These are phyloP conservation scores for Exutisphaerella laricina DNA, from an alignment of 2,329 filamentous ascomycete species.

Conservation along the genomic window DNA sequence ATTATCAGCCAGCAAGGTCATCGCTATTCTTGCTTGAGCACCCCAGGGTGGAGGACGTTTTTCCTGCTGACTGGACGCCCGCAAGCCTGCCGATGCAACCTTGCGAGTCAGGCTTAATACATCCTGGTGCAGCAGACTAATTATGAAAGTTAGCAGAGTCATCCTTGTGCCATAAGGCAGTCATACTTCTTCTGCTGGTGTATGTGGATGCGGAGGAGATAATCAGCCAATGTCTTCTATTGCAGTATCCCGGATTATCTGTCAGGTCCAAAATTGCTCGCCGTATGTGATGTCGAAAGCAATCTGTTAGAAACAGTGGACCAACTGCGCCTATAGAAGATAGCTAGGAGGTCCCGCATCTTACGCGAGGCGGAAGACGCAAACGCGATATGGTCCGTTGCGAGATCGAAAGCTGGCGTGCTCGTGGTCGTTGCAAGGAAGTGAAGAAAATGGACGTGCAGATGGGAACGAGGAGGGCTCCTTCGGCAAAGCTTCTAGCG, in stretches of 20 bases:
- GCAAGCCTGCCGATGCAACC: not conserved
- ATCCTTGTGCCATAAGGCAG: slow-evolving; percentile 5
- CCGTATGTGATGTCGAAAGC: slow-evolving; percentile 6
- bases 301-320: slow-evolving; percentile 12
- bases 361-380: not conserved
- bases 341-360: slow-evolving; percentile 11
- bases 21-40: slow-evolving; percentile 5
- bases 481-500: not conserved
- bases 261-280: no score
- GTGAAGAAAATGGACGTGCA: no score
- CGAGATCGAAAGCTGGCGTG: not conserved
- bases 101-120: slow-evolving; percentile 8
- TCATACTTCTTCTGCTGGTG: slow-evolving; percentile 2
- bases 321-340: slow-evolving; percentile 11
- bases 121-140: slow-evolving; percentile 7
- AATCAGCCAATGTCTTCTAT: not conserved
- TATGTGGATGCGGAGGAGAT: no score
- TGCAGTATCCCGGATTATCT: not conserved
- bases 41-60: not conserved
- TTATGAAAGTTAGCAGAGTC: slow-evolving; percentile 3
- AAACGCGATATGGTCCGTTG: not conserved
- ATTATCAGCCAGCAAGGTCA: not conserved
- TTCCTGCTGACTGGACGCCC: not conserved
- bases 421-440: not conserved
- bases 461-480: no score